Percentiles rank a stretch among this genome's conserved stretches.
These are phyloP conservation scores for Combretum micranthum DNA, from an alignment of 345 rosid genomes.

Conservation along the genomic window DNA sequence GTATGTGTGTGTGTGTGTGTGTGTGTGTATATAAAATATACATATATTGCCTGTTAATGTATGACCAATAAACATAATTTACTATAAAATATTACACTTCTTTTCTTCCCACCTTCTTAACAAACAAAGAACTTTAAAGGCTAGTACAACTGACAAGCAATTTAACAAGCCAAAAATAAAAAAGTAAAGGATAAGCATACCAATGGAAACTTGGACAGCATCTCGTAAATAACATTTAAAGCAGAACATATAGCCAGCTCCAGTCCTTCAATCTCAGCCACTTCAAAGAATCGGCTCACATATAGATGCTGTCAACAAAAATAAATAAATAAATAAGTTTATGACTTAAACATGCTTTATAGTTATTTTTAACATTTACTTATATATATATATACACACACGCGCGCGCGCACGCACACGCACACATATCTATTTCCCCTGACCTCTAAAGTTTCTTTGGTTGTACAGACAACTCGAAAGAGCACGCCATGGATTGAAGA, in stretches of 20 bases:
- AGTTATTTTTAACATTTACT: no score
- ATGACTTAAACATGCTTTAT: neutral
- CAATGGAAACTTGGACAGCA: constrained; percentile 59
- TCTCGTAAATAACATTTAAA: constrained; percentile 49
- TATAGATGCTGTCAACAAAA: constrained; percentile 51
- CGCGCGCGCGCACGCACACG: no score
- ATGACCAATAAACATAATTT: no score
- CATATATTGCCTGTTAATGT: no score
- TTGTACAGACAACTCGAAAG: constrained; percentile 67
- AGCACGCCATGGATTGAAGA: constrained; percentile 67
- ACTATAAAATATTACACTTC: neutral
- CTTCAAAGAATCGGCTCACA: constrained; percentile 53
- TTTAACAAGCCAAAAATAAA: constrained; percentile 3
- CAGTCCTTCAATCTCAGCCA: constrained; percentile 75
- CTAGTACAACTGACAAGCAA: neutral
- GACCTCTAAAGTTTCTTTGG: constrained; percentile 75
- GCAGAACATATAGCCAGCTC: constrained; percentile 68
- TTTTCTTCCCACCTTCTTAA: neutral
- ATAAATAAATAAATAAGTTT: constrained; percentile 7
- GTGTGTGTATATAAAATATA: no score
- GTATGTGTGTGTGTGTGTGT: no score
- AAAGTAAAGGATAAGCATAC: constrained; percentile 22
- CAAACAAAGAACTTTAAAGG: neutral
- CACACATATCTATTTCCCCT: constrained; percentile 9
- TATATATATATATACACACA: no score